Percentiles rank a stretch among this genome's conserved stretches.
Evolutionary conservation across 75 land plant species (phyloP).

Genomic region (Pinus albicaulis): DNA sequence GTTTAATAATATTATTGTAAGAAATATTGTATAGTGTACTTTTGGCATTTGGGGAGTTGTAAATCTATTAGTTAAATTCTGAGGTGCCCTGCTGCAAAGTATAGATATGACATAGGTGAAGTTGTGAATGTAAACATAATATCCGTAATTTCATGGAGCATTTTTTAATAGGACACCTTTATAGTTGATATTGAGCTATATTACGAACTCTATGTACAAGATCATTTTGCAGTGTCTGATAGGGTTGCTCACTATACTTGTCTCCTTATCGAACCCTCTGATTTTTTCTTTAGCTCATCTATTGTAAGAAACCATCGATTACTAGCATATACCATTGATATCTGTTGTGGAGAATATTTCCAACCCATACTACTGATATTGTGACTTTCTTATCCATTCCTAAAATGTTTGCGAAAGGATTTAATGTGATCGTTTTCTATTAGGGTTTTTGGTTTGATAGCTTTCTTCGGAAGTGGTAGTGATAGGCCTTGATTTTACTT

Average conservation of each 20-base stretch:
- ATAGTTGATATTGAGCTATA: constrained; percentile 56
- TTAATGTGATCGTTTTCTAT: constrained; percentile 27
- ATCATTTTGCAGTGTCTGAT: constrained; percentile 15
- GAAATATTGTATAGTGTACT: too few species aligned
- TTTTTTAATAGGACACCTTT: constrained; percentile 55
- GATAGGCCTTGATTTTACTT: too few species aligned
- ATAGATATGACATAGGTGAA: too few species aligned
- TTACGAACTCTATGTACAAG: constrained; percentile 43
- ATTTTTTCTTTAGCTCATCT: constrained; percentile 41
- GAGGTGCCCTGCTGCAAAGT: too few species aligned
- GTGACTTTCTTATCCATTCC: constrained; percentile 51
- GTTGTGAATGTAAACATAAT: constrained; percentile 20
- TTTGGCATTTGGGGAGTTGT: too few species aligned
- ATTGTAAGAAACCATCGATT: constrained; percentile 1
- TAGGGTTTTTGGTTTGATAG: too few species aligned
- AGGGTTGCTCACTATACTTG: constrained; percentile 21
- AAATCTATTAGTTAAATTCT: too few species aligned
- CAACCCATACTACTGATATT: constrained; percentile 27
- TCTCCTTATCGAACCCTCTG: constrained; percentile 18
- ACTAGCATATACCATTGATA: constrained; percentile 29
- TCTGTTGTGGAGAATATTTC: constrained; percentile 40
- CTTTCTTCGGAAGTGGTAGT: too few species aligned
- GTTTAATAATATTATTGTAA: too few species aligned
- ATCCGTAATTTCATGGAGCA: constrained; percentile 31
- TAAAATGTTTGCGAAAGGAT: constrained; percentile 21